phyloP scores from a whole-genome alignment of 768 basidiomycete species.

The Suillus occidentalis region DNA sequence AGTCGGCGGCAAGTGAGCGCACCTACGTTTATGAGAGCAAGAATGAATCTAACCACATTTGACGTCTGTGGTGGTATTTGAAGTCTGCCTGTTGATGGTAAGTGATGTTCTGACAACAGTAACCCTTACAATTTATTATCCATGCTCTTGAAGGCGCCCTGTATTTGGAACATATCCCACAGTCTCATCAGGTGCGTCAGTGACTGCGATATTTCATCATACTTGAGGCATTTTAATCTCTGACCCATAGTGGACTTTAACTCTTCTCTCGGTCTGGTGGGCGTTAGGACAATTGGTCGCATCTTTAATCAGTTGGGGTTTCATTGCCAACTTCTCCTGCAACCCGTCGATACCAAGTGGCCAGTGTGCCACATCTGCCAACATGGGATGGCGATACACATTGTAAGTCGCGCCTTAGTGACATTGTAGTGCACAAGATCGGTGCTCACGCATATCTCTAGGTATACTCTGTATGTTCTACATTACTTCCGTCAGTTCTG shows the following conservation, averaged over 20 bases:
- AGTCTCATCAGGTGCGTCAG: slow-evolving; percentile 36
- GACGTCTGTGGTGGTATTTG: neutral
- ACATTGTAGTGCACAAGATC: neutral
- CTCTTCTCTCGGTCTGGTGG: slow-evolving; percentile 57
- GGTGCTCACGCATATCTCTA: slow-evolving; percentile 16
- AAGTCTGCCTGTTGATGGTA: slow-evolving; percentile 50
- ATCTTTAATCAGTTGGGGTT: slow-evolving; percentile 53
- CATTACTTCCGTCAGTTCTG: slow-evolving; percentile 8
- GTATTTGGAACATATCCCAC: slow-evolving; percentile 45
- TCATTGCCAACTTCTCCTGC: slow-evolving; percentile 59
- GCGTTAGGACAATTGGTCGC: slow-evolving; percentile 50
- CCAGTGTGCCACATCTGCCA: slow-evolving; percentile 47
- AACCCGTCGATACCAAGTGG: slow-evolving; percentile 27
- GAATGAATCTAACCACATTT: slow-evolving; percentile 18
- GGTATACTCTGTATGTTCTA: slow-evolving; percentile 41
- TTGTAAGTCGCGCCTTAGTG: slow-evolving; percentile 30
- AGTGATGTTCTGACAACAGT: slow-evolving; percentile 8
- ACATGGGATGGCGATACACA: slow-evolving; percentile 64
- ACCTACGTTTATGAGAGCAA: slow-evolving; percentile 15
- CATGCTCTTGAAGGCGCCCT: slow-evolving; percentile 38
- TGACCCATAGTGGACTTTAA: slow-evolving; percentile 46
- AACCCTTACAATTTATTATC: slow-evolving; percentile 12
- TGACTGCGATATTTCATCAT: slow-evolving; percentile 3
- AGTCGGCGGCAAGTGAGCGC: slow-evolving; percentile 50
- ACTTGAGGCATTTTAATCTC: slow-evolving; percentile 4